Evolutionary conservation across 2,329 filamentous ascomycete species (phyloP).

Genomic region (Alternaria angustiovoidea): DNA sequence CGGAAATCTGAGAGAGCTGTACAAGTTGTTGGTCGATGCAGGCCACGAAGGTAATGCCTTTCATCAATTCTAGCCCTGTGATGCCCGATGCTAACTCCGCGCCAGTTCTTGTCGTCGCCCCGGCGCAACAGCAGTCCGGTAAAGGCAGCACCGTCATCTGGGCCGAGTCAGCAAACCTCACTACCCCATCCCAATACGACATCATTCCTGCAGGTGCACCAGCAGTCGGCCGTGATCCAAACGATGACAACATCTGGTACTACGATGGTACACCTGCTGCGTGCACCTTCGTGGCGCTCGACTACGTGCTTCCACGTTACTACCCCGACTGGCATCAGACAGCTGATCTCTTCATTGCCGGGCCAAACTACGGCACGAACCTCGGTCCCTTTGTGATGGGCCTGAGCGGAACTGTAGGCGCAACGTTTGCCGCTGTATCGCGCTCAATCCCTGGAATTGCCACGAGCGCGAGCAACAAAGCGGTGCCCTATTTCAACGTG

Average conservation of each 20-base stretch:
- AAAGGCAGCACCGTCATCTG: slow-evolving; percentile 57
- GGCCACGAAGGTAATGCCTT: slow-evolving; percentile 35
- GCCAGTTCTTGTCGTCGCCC: slow-evolving; percentile 54
- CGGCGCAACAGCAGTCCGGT: slow-evolving; percentile 55
- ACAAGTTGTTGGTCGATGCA: slow-evolving; percentile 35
- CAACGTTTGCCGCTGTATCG: slow-evolving; percentile 60
- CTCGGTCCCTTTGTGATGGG: slow-evolving; percentile 59
- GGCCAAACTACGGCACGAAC: slow-evolving; percentile 66
- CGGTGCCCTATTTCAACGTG: slow-evolving; percentile 55
- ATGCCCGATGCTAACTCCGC: not conserved
- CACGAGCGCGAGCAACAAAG: slow-evolving; percentile 55
- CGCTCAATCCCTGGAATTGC: slow-evolving; percentile 61
- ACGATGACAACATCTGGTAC: slow-evolving; percentile 65
- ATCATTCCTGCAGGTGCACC: slow-evolving; percentile 58
- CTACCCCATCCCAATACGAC: slow-evolving; percentile 54
- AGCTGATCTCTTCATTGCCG: slow-evolving; percentile 63
- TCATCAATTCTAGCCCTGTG: not conserved
- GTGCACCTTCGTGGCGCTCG: slow-evolving; percentile 64
- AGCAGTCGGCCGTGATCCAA: slow-evolving; percentile 61
- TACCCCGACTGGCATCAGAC: slow-evolving; percentile 55
- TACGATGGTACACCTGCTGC: slow-evolving; percentile 67
- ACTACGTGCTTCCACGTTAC: slow-evolving; percentile 61
- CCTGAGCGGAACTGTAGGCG: slow-evolving; percentile 49
- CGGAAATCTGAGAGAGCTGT: slow-evolving; percentile 48
- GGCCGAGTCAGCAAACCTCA: slow-evolving; percentile 54